These are phyloP conservation scores for Russula lepida DNA, from an alignment of 768 basidiomycete species.

Conservation along the genomic window DNA sequence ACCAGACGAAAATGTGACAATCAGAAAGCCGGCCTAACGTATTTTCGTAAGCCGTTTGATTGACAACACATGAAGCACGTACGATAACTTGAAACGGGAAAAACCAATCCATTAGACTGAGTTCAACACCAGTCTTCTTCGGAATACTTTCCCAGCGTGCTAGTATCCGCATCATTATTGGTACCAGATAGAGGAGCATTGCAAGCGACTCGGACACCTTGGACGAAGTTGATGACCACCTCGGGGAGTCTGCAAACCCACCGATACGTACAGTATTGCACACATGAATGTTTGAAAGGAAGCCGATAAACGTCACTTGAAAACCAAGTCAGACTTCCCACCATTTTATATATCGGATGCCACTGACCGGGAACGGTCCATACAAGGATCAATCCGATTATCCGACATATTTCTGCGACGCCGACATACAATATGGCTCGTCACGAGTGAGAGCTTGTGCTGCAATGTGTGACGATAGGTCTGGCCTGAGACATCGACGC, in stretches of 20 bases:
- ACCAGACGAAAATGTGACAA: conserved; percentile 80
- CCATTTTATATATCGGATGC: not conserved
- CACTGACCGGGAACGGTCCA: conserved; percentile 77
- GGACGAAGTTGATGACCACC: conserved; percentile 69
- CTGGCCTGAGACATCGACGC: conserved; percentile 21
- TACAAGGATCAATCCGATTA: conserved; percentile 71
- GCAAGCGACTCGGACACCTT: conserved; percentile 83
- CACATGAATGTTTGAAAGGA: conserved; percentile 73
- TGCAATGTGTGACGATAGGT: conserved; percentile 57
- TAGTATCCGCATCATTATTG: conserved; percentile 73
- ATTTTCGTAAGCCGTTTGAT: not conserved
- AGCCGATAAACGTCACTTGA: conserved; percentile 55
- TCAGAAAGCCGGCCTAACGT: conserved; percentile 80
- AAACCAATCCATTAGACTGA: conserved; percentile 86
- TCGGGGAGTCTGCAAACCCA: conserved; percentile 74
- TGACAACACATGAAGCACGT: conserved; percentile 26
- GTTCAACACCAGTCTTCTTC: conserved; percentile 70
- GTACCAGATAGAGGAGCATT: conserved; percentile 83
- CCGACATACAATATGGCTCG: conserved; percentile 74
- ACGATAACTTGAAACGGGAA: conserved; percentile 91
- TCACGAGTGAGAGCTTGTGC: conserved; percentile 69
- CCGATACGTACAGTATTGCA: conserved; percentile 55
- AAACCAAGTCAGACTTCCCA: not conserved
- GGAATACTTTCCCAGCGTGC: conserved; percentile 88
- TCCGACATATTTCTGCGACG: conserved; percentile 53